These are phyloP conservation scores for Kwoniella sp. DNA, from an alignment of 768 basidiomycete genomes.

Conservation along the genomic window DNA sequence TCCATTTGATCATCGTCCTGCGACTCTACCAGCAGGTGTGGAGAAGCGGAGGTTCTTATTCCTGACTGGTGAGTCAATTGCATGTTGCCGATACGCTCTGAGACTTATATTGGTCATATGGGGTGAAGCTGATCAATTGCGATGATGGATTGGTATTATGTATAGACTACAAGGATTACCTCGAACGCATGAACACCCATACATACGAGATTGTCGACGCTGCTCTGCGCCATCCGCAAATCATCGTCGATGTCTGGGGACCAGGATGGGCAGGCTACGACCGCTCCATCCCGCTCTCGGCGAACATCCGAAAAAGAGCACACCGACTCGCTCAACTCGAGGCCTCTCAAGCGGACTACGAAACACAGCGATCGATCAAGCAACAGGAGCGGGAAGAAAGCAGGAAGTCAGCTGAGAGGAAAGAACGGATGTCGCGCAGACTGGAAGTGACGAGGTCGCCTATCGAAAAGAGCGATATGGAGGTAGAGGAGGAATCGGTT, in stretches of 20 bases:
- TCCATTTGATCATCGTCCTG: constrained; percentile 50
- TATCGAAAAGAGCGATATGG: not conserved
- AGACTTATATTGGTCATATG: too few relatives aligned
- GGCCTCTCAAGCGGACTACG: constrained; percentile 22
- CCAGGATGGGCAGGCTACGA: constrained; percentile 55
- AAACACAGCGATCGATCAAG: not conserved
- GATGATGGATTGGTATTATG: not conserved
- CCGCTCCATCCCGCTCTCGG: constrained; percentile 39
- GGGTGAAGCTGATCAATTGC: not conserved
- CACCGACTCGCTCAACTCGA: constrained; percentile 35
- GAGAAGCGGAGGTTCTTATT: constrained; percentile 50
- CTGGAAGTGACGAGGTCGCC: constrained; percentile 24
- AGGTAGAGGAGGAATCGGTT: constrained; percentile 6
- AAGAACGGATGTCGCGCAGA: constrained; percentile 20
- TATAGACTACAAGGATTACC: constrained; percentile 53
- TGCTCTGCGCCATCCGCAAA: constrained; percentile 50
- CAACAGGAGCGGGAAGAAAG: constrained; percentile 20
- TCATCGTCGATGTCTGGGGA: constrained; percentile 56
- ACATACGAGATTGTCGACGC: constrained; percentile 57
- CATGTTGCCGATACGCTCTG: not conserved
- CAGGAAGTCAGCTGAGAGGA: constrained; percentile 15
- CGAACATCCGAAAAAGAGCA: constrained; percentile 45
- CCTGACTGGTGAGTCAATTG: constrained; percentile 48
- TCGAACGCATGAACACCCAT: constrained; percentile 56
- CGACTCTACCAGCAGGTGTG: constrained; percentile 5